Base-by-base conservation (phyloP, 1,139 yeast genomes). In the Diutina neorugosa region DNA sequence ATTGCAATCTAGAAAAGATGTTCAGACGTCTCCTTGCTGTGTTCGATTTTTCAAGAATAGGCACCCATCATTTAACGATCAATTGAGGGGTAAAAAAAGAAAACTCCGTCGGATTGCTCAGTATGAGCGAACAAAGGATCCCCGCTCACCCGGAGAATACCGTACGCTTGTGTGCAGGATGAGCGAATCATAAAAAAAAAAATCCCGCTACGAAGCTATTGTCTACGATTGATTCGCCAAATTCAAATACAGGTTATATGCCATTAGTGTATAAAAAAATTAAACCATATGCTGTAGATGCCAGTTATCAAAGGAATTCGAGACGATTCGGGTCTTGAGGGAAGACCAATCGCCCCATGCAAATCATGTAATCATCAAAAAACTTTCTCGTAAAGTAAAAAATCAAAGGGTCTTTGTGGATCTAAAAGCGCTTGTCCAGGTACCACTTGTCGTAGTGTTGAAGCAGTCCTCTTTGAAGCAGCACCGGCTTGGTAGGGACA, bases 371-470 rank as follows among this genome's bases (percentile, higher is more conserved):
- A 31, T 31, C 37, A 14, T 31, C 37, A 31, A 11, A 31, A 31
- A n/a, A n/a, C n/a, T n/a, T 31, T 31, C 14, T 31, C 37, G 37
- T 31, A 11, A 12, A 11, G 12, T n/a, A 27, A 25, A n/a, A 27
- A 27, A 27, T 27, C 11, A 12, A 5, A 12, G 34, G 34, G n/a
- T 4, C 25, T 23, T 31, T 7, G 2, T 11, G 37, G 12, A 5
- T 4, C 14, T 23, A 44, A 44, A 44, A 44, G 19, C 48, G 48
- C n/a, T 14, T 44, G 25, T 44, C 48, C 16, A 14, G 31, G 27
- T 44, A 44, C 50, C 50, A 46, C 40, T 46, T 46, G 21, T 46
- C 50, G 31, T 46, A 46, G 21, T 46, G n/a, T 18, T 34, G n/a
- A 6, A 19, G 20, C 37, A 27, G 40, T n/a, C 18, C 19, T 34